Evolutionary conservation across 768 basidiomycete genomes (phyloP).

Genomic region (Termitomyces sp.): DNA sequence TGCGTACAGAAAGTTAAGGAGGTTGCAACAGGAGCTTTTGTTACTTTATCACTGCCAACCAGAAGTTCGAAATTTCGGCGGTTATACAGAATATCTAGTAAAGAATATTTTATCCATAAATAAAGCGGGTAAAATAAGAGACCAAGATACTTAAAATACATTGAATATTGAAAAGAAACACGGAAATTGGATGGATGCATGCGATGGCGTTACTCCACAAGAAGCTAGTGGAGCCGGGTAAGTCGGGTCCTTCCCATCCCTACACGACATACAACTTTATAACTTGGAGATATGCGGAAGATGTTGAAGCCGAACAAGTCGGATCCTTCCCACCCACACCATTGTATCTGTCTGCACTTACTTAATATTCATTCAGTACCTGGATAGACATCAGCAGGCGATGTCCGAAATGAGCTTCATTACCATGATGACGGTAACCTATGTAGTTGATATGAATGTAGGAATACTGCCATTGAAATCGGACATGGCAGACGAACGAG

Average conservation of each 20-base stretch:
- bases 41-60: background rate
- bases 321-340: constrained; percentile 25
- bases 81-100: background rate
- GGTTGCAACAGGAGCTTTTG: background rate
- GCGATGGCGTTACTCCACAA: constrained; percentile 38
- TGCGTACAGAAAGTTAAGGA: background rate
- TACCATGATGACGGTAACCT: constrained; percentile 50
- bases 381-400: background rate
- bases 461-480: constrained; percentile 31
- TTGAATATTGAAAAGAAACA: background rate
- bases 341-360: too few species aligned
- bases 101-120: too few species aligned
- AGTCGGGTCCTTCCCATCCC: background rate
- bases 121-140: background rate
- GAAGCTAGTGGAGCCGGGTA: background rate
- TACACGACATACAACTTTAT: too few species aligned
- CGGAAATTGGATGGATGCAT: constrained; percentile 17
- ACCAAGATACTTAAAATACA: constrained; percentile 27
- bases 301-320: constrained; percentile 41
- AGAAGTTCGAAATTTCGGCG: too few species aligned
- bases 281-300: constrained; percentile 14
- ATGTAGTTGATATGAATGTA: constrained; percentile 37
- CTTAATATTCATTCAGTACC: too few species aligned
- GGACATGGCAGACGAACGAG: background rate
- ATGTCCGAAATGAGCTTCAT: background rate